Evolutionary conservation across 1,284 basidiomycete species (phyloP), one percentile per base, ranked within the genome.

Genomic region (Pseudozyma sp.): DNA sequence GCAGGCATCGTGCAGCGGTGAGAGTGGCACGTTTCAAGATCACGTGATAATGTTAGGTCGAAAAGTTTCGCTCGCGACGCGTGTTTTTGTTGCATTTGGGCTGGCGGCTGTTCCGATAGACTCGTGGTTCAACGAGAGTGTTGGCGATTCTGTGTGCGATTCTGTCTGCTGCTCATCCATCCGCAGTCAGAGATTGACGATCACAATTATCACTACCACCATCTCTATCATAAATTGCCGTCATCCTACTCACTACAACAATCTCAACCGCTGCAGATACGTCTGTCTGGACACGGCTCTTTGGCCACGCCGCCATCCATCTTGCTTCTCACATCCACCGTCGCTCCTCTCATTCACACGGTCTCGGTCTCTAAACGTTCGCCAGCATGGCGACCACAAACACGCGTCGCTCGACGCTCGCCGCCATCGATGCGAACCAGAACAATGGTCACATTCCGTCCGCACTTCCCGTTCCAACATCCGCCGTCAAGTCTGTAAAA

Each of bases 351-450:
- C 49, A 59, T 9, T 46, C 54, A 46, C 51, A 58, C 43, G 49
- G 54, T 31, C 13, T 34, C 5, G 11, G 13, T 7, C 40, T 10
- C n/a, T 7, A 9, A 9, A 37, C 35, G 35, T 43, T 24, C 47
- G 37, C 49, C 37, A 63, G 24, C n/a, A 75, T 75, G 73, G 54
- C 68, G 39, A 67, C 56, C 54, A 56, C 63, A n/a, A 58, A 63
- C 53, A 60, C 59, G 47, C 78, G 77, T 50, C 76, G 78, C 6
- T 74, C 69, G 63, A 80, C 77, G 54, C 73, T 80, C 9, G 77
- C 74, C 24, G 73, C 74, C 11, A 66, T 80, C 46, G 78, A 80
- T 37, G 54, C 74, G n/a, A 80, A 80, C 47, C 70, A 75, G 57
- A 75, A 71, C 61, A 60, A 71, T 62, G 73, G 64, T n/a, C 64